These are phyloP conservation scores for Zelopaecilomyces penicillatus DNA, from an alignment of 2,329 filamentous ascomycete genomes.

Conservation along the genomic window DNA sequence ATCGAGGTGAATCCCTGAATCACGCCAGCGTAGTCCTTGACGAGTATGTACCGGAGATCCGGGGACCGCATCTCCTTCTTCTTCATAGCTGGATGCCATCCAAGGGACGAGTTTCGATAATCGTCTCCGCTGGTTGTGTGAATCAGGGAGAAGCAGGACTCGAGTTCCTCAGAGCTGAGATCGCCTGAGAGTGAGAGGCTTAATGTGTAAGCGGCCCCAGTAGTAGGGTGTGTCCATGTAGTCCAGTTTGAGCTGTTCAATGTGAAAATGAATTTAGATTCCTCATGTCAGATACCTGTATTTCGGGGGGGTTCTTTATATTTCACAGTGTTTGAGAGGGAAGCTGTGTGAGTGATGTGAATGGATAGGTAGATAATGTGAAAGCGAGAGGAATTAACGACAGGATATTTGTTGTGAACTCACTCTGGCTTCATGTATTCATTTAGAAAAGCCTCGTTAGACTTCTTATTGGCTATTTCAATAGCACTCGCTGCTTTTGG, in stretches of 20 bases:
- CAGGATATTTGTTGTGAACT: conserved; percentile 8
- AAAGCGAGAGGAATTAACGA: background rate
- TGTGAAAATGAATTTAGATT: too few relatives aligned
- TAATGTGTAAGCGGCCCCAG: conserved; percentile 32
- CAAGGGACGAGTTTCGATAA: conserved; percentile 53
- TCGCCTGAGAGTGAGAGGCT: conserved; percentile 30
- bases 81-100: conserved; percentile 58
- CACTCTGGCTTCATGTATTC: conserved; percentile 42
- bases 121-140: conserved; percentile 54
- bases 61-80: conserved; percentile 57
- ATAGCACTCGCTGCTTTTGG: conserved; percentile 26
- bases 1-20: conserved; percentile 55
- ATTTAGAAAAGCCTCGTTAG: conserved; percentile 39
- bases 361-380: too few relatives aligned
- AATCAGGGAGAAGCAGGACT: conserved; percentile 48
- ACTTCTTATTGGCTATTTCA: conserved; percentile 38
- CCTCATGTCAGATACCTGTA: too few relatives aligned
- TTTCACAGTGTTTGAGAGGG: too few relatives aligned
- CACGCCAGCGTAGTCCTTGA: conserved; percentile 28
- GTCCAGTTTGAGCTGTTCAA: conserved; percentile 21
- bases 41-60: conserved; percentile 61
- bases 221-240: conserved; percentile 44
- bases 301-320: too few relatives aligned
- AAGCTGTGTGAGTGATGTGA: too few relatives aligned
- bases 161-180: conserved; percentile 37